A percentile compares a stretch with the other conserved stretches of the same genome.
Conservation (phyloP, 2,329 filamentous ascomycete genomes). For the Phialophora chinensis region DNA sequence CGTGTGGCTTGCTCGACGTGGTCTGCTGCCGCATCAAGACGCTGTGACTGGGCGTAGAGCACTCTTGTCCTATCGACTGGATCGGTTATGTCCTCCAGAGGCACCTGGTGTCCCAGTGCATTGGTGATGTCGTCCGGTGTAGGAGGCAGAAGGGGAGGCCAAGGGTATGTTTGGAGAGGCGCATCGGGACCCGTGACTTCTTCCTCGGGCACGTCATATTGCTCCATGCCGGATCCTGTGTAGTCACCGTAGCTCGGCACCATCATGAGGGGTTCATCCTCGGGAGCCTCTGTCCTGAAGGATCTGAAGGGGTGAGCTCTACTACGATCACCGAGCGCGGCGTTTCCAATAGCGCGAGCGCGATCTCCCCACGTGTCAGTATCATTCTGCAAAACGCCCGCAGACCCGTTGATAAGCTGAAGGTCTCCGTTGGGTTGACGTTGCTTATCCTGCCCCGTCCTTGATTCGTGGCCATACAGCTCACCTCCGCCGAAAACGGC, state of each 20-base stretch:
- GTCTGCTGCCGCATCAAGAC: constrained; percentile 49
- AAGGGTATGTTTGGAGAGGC: constrained; percentile 35
- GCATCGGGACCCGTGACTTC: constrained; percentile 30
- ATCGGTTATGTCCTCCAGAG: constrained; percentile 51
- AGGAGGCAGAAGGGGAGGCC: constrained; percentile 29
- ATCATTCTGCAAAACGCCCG: constrained; percentile 65
- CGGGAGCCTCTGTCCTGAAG: constrained; percentile 27
- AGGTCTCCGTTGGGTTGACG: constrained; percentile 67
- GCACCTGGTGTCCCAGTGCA: constrained; percentile 51
- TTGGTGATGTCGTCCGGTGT: constrained; percentile 47
- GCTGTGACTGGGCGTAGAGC: constrained; percentile 46
- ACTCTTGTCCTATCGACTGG: constrained; percentile 50
- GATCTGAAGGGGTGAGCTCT: constrained; percentile 31
- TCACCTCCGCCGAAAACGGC: constrained; percentile 76
- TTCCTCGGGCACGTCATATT: constrained; percentile 30
- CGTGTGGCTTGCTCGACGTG: constrained; percentile 47
- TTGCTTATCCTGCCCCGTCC: constrained; percentile 71
- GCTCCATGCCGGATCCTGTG: constrained; percentile 24
- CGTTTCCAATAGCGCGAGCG: constrained; percentile 64
- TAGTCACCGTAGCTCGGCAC: constrained; percentile 27
- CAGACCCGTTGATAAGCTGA: constrained; percentile 59
- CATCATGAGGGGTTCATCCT: constrained; percentile 35
- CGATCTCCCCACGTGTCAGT: constrained; percentile 65
- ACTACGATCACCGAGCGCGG: constrained; percentile 39
- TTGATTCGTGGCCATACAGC: constrained; percentile 66